phyloP scores from a whole-genome alignment of 257 asterid species.

The Paraleonurus japonicus region DNA sequence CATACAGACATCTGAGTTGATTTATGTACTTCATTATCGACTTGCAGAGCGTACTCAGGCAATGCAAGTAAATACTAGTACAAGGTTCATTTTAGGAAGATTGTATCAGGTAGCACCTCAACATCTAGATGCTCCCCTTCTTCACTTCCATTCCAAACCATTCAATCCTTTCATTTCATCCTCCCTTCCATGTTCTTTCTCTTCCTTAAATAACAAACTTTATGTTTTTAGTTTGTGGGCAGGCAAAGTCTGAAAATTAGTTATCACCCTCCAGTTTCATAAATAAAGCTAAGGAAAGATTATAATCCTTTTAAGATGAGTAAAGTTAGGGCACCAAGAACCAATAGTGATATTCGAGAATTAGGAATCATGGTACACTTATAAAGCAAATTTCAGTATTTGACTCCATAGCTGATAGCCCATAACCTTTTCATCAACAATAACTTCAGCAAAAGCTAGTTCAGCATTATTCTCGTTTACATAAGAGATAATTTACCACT shows the following conservation, averaged over 20 bases:
- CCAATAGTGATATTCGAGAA: background rate
- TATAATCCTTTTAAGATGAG: background rate
- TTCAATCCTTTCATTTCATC: background rate
- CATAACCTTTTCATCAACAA: background rate
- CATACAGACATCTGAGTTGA: background rate
- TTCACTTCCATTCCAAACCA: conserved; percentile 52
- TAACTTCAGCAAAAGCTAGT: conserved; percentile 3
- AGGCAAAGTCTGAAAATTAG: conserved; percentile 7
- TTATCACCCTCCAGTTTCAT: conserved; percentile 1
- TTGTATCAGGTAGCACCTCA: conserved; percentile 67
- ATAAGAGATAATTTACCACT: background rate
- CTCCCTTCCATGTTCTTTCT: background rate
- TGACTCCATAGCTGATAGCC: background rate
- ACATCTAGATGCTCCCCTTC: conserved; percentile 69
- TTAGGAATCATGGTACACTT: background rate
- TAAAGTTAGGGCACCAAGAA: background rate
- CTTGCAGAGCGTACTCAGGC: conserved; percentile 49
- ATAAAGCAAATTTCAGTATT: background rate
- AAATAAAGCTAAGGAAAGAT: background rate
- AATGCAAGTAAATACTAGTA: conserved; percentile 34
- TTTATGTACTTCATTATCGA: conserved; percentile 35
- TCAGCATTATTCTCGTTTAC: background rate
- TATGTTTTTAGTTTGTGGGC: background rate
- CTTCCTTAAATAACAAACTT: background rate
- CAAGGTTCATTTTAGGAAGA: conserved; percentile 68